Base-by-base conservation (phyloP, 2,329 filamentous ascomycete species). In the Westerdykella aurantiaca region DNA sequence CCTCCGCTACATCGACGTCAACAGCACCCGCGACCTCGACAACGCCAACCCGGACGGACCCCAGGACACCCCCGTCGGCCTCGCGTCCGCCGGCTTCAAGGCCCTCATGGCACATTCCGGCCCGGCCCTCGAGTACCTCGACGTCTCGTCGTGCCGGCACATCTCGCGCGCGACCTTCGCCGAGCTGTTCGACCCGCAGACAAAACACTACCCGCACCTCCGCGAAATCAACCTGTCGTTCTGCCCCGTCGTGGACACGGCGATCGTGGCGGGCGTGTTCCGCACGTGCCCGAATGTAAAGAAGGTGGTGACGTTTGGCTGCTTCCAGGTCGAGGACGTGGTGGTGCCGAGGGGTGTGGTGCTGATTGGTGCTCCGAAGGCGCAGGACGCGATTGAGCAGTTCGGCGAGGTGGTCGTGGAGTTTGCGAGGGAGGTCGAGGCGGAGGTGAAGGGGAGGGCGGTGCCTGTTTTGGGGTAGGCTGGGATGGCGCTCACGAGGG, bases 71-170 rank as follows among this genome's bases (percentile, higher is more conserved):
- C 67, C 78, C 6, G 70, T 91, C 37, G 91, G 90, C 1, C 75
- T 96, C 25, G 88, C 84, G 41, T 84, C 82, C 0, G 69, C 77
- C 5, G 89, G 86, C 0, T 91, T 97, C 69, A 72, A 77, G 51
- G 86, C 88, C 0, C 69, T 96, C 35, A 95, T 96, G 87, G 70
- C 72, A 0, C 91, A 96, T 61, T 95, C 89, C 0, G 86, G 87
- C 4, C 61, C 69, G 1, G 73, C 69, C 10, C 68, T 97, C 2
- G 74, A 76, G 46, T 72, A 77, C 34, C 72, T 97, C 29, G 86
- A 94, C 58, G 73, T 96, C n/a, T 80, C 87, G 12, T 86, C 85
- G 0, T 95, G 88, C 60, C 83, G 91, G 3, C 85, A 95, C 63
- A 90, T 97, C 50, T 77, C 80, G 1, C 74, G 77, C 29, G 70